Base-by-base conservation (phyloP, 2,329 filamentous ascomycete species). In the Paecilomyces fulvus region DNA sequence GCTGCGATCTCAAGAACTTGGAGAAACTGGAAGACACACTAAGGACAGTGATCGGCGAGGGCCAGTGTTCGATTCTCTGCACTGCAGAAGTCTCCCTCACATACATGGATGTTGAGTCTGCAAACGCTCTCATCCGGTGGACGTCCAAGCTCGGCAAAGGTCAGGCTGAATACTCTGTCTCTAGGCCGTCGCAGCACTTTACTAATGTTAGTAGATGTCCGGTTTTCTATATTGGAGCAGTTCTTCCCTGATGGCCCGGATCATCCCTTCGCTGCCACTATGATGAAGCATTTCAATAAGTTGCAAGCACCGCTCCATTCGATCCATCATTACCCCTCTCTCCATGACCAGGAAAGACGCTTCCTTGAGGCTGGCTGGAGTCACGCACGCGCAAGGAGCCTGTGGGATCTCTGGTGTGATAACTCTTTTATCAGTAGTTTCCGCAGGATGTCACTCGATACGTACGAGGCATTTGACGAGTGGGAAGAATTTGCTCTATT, bases 401-500 rank as follows among this genome's bases (percentile, higher is more conserved):
- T 96, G 10, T 96, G 92, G 90, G 82, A 90, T 55, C 77, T 91
- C 0, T 96, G 92, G 92, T 83, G 81, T 10, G 83, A 88, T 61
- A 76, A 83, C 12, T 67, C 75, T 2, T 92, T 92, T 68, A 73
- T 95, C 20, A 78, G 77, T 5, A 66, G 79, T 1, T 72, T 78
- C 1, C 80, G 89, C 59, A 81, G 89, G 60, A 75, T 69, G 33
- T 74, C 74, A 10, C 73, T 96, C 12, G 87, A 96, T 63, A 67
- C 75, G 0, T 72, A 91, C 14, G 92, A 96, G 66, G 84, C 87
- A 0, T 96, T 97, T 67, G 92, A 97, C 70, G 92, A 96, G 72
- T 96, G 90, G 90, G 92, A 97, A 71, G 92, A 96, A 65, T 91
- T 96, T 67, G 85, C 88, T 2, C 77, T 96, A 0, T 96, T 95